Base-by-base conservation (phyloP, 2,329 filamentous ascomycete genomes). In the Fusarium sp. region DNA sequence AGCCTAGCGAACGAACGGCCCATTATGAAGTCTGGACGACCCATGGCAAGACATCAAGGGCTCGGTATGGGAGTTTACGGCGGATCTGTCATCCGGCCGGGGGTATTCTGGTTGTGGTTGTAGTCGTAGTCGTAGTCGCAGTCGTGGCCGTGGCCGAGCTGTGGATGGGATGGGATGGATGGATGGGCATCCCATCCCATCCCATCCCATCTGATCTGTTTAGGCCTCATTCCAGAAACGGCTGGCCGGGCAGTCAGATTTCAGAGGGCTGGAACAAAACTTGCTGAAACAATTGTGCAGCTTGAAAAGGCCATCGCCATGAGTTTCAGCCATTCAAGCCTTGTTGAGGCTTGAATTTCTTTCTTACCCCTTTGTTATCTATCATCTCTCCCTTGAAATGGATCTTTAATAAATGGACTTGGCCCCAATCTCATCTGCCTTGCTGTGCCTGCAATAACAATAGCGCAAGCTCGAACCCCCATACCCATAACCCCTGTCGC, bases 61-160 rank as follows among this genome's bases (percentile, higher is more conserved):
- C 73, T 70, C 68, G 72, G 76, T 77, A 76, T 77, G 75, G 76
- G 66, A 74, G 70, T 74, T 67, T 62, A 68, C 66, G 74, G 66
- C 76, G 76, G 73, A 77, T 77, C 69, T 78, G 76, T 72, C 71
- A 75, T 68, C 75, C 75, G 68, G 73, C 73, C 73, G 67, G 70
- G 68, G 72, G 66, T 56, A 60, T 48, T 57, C 50, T 52, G 50
- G 50, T 52, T 52, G 18, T 52, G 34, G 24, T 41, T n/a, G 51
- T 50, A 2, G 28, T 44, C 3, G 47, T 54, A 20, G 30, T 52
- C 30, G n/a, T 17, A 13, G 50, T 62, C 58, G 45, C 18, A 47
- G 52, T 36, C 62, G 57, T 70, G 65, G 66, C 51, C 59, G 47
- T 72, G 70, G 59, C 55, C 70, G 55, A 70, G 61, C 62, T 61